Percentiles rank a stretch among this genome's conserved stretches.
phyloP scores from a whole-genome alignment of 2,329 filamentous ascomycete species.

The Eurotiales sp. region DNA sequence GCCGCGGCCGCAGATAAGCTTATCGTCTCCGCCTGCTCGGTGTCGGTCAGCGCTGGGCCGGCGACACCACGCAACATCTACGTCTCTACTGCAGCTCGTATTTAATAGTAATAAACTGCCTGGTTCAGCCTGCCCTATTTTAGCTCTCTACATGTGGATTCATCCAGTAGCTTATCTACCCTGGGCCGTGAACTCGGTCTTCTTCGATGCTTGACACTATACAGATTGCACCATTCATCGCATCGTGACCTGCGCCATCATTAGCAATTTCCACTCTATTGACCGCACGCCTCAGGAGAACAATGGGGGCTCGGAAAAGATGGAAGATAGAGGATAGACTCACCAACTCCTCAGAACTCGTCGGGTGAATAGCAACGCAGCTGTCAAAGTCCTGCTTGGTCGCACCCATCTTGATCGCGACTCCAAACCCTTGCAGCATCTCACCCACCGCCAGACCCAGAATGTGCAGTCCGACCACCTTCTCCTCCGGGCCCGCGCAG shows the following conservation, averaged over 20 bases:
- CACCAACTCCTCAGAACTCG: constrained; percentile 71
- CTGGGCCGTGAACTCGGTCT: background rate
- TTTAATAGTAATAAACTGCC: too few relatives aligned
- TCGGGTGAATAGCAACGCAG: constrained; percentile 73
- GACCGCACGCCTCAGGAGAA: too few relatives aligned
- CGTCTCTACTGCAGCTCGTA: too few relatives aligned
- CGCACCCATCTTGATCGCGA: constrained; percentile 75
- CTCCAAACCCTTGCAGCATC: constrained; percentile 73
- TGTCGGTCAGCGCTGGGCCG: background rate
- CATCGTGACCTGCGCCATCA: constrained; percentile 12
- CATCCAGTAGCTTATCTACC: background rate
- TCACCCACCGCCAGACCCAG: constrained; percentile 50
- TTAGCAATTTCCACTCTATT: background rate
- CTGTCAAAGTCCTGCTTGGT: constrained; percentile 74
- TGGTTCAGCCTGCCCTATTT: too few relatives aligned
- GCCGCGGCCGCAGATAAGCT: background rate
- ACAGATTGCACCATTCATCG: constrained; percentile 3
- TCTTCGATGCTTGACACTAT: too few relatives aligned
- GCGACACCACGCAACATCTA: too few relatives aligned
- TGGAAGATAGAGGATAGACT: background rate
- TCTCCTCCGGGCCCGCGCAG: constrained; percentile 47
- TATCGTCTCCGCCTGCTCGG: constrained; percentile 3
- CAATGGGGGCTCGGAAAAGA: background rate
- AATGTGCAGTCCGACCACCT: constrained; percentile 50
- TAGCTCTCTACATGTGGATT: background rate